Evolutionary conservation across 371 early-diverging fungal genomes (phyloP), one percentile per base, ranked within the genome.

Genomic region (Cokeromyces recurvatus): DNA sequence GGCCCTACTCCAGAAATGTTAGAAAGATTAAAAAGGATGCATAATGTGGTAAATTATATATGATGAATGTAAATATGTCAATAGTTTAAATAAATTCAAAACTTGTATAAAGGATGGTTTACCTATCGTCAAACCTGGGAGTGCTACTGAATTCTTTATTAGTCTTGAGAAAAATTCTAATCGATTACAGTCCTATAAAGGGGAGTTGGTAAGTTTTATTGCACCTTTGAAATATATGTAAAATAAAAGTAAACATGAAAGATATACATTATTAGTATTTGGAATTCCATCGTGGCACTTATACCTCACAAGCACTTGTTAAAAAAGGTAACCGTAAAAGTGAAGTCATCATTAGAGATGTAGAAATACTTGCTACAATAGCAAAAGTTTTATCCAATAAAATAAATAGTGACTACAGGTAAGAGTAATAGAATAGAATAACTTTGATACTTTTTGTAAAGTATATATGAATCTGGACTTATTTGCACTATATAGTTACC

Each of bases 281-380:
- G 57, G 97, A 97, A 63, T 80, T 96, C 16, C 97, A 97, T 64
- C 85, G 98, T 38, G 98, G 98, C 36, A 96, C 97, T 23, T 97
- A 95, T 66, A 98, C 98, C 0, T 77, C 92, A 1, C 97, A 97
- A 58, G 92, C 91, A 0, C 56, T 70, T 10, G 86, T 82, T 21
- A 98, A 98, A 58, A 70, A 77, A 41, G 83, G 79, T 49, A 98
- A 98, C 62, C 82, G 98, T 4, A 78, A 81, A 45, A 70, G 81
- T 9, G 98, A 98, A 68, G 68, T 85, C 4, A 67, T 95, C 59
- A 66, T 98, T 19, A 81, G 92, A 5, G 86, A 93, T 39, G 77
- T 90, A 19, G 97, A 98, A 59, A 52, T 90, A 31, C 63, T 90
- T 21, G 73, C 84, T 4, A 65, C 82, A 0, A 43, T 79, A 23